Base-by-base conservation (phyloP, 192 early-diverging fungal species). In the Linnemannia zychae region DNA sequence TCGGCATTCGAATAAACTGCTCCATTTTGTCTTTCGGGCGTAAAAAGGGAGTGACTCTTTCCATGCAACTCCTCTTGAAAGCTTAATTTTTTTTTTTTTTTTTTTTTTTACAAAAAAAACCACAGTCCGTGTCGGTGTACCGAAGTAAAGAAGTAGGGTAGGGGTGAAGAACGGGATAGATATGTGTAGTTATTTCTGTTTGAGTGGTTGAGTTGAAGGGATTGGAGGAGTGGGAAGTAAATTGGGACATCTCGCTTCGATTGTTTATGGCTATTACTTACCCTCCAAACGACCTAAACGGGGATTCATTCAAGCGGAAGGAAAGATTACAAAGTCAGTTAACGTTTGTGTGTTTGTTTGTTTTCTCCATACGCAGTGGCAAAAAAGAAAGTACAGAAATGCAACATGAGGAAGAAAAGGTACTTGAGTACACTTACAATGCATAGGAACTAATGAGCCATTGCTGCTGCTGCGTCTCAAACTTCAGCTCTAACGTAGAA, bases 401-500 rank as follows among this genome's bases (percentile, higher is more conserved):
- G 33, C 31, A n/a, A 33, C 57, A 28, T 36, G 16, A 69, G 24
- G 48, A 49, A 50, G 65, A 22, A 46, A 28, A 52, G 28, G 20
- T 16, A 36, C 70, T 46, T 47, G 37, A n/a, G 31, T 50, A 28
- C 37, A 79, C 77, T 73, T 79, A 85, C 77, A 85, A 36, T 20
- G 83, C 83, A 71, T 85, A 85, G 24, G 83, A 78, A 65, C 83
- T 85, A 40, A 85, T 85, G 48, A 85, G 74, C 83, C 83, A 85
- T 34, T 85, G 83, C 48, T 85, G 83, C 34, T 85, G 74, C 28
- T 79, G 78, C 37, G 79, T 71, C 46, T 79, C 83, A 72, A 85
- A 85, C 34, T 79, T 24, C n/a, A 85, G 78, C 28, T 85, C 83
- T 69, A 48, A 31, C 48, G 16, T 17, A 28, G 2, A 44, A 49